Evolutionary conservation across 2,329 filamentous ascomycete genomes (phyloP).

Genomic region (Fusarium sp.): DNA sequence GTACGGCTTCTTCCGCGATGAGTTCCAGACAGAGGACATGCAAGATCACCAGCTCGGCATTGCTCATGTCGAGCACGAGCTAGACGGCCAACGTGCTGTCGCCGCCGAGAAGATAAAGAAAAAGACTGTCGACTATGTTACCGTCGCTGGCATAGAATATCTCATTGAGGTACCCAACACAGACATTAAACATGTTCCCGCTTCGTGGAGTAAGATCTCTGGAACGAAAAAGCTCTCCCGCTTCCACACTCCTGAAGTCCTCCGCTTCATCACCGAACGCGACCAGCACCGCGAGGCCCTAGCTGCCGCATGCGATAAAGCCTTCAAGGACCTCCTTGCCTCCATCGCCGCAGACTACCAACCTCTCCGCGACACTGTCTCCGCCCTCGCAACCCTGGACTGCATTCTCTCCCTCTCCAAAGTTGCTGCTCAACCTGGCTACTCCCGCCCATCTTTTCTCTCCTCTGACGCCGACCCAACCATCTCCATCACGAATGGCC

Average conservation of each 20-base stretch:
- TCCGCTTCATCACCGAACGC: constrained; percentile 85
- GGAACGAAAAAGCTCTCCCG: constrained; percentile 93
- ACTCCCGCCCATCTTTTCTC: constrained; percentile 81
- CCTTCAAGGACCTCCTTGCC: constrained; percentile 80
- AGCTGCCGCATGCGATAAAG: constrained; percentile 89
- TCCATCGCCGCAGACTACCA: constrained; percentile 90
- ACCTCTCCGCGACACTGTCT: constrained; percentile 88
- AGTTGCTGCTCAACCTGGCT: constrained; percentile 88
- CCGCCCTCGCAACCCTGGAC: constrained; percentile 88
- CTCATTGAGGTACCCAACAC: constrained; percentile 91
- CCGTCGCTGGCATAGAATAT: constrained; percentile 92
- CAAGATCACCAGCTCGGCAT: constrained; percentile 92
- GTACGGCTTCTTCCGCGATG: constrained; percentile 91
- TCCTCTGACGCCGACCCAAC: constrained; percentile 74
- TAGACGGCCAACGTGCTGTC: constrained; percentile 80
- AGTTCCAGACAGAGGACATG: constrained; percentile 90
- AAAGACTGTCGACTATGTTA: constrained; percentile 81
- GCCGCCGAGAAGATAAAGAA: constrained; percentile 82
- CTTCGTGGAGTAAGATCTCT: constrained; percentile 94
- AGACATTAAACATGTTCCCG: constrained; percentile 88
- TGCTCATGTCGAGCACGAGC: constrained; percentile 89
- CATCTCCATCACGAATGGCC: constrained; percentile 75
- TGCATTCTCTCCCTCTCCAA: constrained; percentile 89
- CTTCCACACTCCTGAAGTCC: constrained; percentile 94
- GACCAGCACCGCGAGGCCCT: constrained; percentile 96